phyloP scores from a whole-genome alignment of 345 rosid species.

The Erucastrum elatum region DNA sequence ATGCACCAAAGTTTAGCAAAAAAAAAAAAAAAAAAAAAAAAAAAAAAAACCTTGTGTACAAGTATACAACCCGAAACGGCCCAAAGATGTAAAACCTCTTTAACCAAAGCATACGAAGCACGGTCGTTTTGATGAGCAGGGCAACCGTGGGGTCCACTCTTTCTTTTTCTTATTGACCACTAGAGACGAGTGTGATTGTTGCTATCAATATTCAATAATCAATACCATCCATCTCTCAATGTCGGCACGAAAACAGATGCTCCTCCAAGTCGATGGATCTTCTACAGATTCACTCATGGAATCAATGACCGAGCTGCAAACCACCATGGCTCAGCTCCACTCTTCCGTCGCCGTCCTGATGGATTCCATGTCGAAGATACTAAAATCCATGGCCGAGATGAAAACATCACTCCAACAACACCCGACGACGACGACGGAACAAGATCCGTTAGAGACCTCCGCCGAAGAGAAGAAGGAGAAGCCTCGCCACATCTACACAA shows the following conservation, averaged over 20 bases:
- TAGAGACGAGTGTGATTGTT: too few relatives aligned
- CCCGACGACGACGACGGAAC: not conserved
- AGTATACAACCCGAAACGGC: too few relatives aligned
- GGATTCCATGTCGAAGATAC: conserved; percentile 18
- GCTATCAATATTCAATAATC: too few relatives aligned
- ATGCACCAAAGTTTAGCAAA: too few relatives aligned
- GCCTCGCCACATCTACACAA: not conserved
- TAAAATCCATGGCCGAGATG: conserved; percentile 31
- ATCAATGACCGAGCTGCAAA: not conserved
- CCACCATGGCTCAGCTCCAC: conserved; percentile 20
- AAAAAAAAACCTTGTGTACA: too few relatives aligned
- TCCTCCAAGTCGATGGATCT: not conserved
- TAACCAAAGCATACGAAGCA: not conserved
- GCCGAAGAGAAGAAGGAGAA: not conserved
- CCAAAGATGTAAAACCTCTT: too few relatives aligned
- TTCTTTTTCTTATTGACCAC: too few relatives aligned
- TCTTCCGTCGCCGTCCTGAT: conserved; percentile 16
- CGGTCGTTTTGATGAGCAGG: not conserved
- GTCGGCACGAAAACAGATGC: conserved; percentile 21
- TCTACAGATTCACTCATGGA: conserved; percentile 8
- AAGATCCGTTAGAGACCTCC: not conserved
- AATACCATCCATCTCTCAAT: not conserved
- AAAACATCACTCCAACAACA: conserved; percentile 2
- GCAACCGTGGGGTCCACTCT: not conserved
- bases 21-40: too few relatives aligned